These are phyloP conservation scores for Kwoniella dendrophila DNA, from an alignment of 768 basidiomycete species.

Conservation along the genomic window DNA sequence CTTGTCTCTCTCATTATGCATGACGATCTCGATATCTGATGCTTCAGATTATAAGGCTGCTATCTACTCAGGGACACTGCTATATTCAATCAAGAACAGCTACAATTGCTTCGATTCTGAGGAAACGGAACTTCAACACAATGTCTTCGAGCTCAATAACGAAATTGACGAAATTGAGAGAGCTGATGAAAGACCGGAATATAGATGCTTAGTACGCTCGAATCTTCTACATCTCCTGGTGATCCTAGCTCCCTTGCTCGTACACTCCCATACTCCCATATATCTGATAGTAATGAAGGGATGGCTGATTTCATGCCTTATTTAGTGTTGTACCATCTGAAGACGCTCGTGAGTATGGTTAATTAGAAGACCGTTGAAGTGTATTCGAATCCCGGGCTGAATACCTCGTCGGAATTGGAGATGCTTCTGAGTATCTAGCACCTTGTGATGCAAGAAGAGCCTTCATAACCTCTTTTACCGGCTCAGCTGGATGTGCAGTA, in stretches of 20 bases:
- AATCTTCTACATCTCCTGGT: neutral
- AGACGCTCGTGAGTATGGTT: constrained; percentile 74
- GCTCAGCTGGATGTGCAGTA: constrained; percentile 88
- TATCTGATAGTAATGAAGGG: neutral
- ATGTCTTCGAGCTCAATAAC: constrained; percentile 3
- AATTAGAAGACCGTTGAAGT: neutral
- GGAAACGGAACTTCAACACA: neutral
- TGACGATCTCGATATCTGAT: too few species aligned
- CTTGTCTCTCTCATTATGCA: too few species aligned
- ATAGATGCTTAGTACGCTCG: constrained; percentile 64
- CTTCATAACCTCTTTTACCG: constrained; percentile 90
- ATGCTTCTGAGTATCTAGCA: constrained; percentile 86
- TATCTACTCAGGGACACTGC: too few species aligned
- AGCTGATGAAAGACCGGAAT: constrained; percentile 67
- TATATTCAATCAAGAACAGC: too few species aligned
- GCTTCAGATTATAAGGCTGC: too few species aligned
- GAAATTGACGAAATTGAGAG: constrained; percentile 64
- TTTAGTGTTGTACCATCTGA: constrained; percentile 83
- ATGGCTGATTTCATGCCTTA: too few species aligned
- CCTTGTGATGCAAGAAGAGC: constrained; percentile 79
- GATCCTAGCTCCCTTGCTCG: neutral
- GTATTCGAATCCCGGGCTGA: neutral
- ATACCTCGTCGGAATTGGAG: constrained; percentile 56
- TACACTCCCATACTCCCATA: neutral
- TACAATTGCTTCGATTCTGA: too few species aligned